Conservation (phyloP, 2,329 filamentous ascomycete species). For the Penicillium sp. region DNA sequence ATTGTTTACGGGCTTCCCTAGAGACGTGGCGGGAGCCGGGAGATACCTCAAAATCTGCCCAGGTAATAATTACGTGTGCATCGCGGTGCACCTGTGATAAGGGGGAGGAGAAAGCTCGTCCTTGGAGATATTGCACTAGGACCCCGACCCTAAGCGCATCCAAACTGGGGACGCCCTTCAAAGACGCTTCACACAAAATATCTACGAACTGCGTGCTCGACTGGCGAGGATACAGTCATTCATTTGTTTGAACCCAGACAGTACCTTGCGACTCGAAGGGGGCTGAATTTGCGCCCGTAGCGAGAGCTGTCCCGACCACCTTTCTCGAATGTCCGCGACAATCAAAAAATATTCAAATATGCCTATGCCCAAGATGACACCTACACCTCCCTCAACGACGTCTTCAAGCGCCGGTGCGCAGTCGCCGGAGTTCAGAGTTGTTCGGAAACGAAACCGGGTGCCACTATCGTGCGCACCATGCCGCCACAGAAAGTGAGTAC, state of each 20-base stretch:
- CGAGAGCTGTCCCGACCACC: background rate
- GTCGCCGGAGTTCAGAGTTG: conserved; percentile 83
- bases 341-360: background rate
- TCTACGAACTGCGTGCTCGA: background rate
- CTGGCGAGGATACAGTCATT: background rate
- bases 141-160: background rate
- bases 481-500: conserved; percentile 78
- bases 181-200: background rate
- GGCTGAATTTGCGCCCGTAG: background rate
- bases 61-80: background rate
- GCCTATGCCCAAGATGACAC: conserved; percentile 32
- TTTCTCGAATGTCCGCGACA: background rate
- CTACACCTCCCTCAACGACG: conserved; percentile 55
- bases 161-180: background rate
- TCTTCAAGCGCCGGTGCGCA: conserved; percentile 70
- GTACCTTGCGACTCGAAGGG: background rate
- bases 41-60: background rate
- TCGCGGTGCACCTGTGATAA: background rate
- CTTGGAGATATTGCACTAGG: background rate
- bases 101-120: background rate
- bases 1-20: background rate
- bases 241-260: background rate
- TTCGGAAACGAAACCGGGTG: conserved; percentile 87
- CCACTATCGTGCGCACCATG: conserved; percentile 90
- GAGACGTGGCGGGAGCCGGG: background rate